Conservation (phyloP, 2,329 filamentous ascomycete genomes). For the Lachnellula suecica region DNA sequence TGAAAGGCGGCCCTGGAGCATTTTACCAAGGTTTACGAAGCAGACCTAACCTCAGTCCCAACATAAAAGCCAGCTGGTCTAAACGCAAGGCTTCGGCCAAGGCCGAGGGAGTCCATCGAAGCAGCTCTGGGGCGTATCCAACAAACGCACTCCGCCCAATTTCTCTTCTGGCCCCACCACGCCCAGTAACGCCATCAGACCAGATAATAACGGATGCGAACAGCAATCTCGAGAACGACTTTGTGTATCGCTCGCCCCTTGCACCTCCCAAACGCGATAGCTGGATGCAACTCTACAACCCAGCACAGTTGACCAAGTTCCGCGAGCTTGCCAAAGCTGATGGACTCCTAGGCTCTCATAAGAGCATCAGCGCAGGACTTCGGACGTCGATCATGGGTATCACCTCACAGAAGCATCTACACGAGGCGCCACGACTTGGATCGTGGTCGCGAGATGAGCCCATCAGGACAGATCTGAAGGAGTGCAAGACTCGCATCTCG, state of each 20-base stretch:
- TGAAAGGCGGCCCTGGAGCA: constrained; percentile 24
- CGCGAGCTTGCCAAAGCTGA: constrained; percentile 20
- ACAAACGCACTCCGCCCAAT: constrained; percentile 24
- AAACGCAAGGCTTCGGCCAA: constrained; percentile 5
- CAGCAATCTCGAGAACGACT: constrained; percentile 13
- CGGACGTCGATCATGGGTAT: constrained; percentile 3
- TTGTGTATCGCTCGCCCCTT: constrained; percentile 28
- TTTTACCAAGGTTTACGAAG: constrained; percentile 26
- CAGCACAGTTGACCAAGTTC: constrained; percentile 18
- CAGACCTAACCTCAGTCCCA: background rate
- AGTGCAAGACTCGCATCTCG: constrained; percentile 23
- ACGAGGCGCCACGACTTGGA: constrained; percentile 19
- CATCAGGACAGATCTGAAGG: constrained; percentile 9
- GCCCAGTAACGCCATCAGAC: constrained; percentile 9
- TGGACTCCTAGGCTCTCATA: constrained; percentile 15
- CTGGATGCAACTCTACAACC: constrained; percentile 29
- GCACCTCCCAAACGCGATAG: constrained; percentile 26
- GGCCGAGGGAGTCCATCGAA: background rate
- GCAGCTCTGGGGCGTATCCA: constrained; percentile 15
- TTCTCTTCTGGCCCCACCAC: constrained; percentile 19
- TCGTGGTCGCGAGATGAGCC: constrained; percentile 17
- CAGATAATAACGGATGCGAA: background rate
- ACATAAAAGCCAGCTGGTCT: constrained; percentile 2
- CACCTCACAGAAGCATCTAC: constrained; percentile 16
- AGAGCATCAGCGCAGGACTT: background rate